Conservation (phyloP, 2,329 filamentous ascomycete species). For the Verticillium dahliae region DNA sequence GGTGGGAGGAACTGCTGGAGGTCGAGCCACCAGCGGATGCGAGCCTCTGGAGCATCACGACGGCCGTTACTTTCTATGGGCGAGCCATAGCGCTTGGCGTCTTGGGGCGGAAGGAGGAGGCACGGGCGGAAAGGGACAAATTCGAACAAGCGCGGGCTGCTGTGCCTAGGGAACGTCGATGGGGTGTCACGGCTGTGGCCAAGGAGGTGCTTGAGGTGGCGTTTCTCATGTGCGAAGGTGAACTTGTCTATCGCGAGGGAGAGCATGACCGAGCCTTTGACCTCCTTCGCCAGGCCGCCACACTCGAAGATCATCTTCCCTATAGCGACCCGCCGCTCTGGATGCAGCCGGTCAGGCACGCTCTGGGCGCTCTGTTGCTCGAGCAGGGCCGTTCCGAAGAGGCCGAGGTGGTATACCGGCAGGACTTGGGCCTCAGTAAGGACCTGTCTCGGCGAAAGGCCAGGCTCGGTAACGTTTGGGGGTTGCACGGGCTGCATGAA, state of each 20-base stretch:
- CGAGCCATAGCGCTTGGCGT: conserved; percentile 62
- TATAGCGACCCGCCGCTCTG: conserved; percentile 75
- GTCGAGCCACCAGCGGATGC: conserved; percentile 50
- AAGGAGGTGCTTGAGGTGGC: conserved; percentile 66
- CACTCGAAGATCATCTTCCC: conserved; percentile 54
- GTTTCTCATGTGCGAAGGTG: conserved; percentile 23
- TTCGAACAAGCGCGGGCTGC: conserved; percentile 10
- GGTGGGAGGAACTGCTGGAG: conserved; percentile 59
- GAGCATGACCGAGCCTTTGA: conserved; percentile 53
- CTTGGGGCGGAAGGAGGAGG: conserved; percentile 22
- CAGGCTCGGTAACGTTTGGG: conserved; percentile 68
- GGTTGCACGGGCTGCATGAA: conserved; percentile 66
- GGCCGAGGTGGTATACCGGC: conserved; percentile 50
- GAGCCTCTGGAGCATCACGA: conserved; percentile 61
- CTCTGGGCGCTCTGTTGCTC: conserved; percentile 61
- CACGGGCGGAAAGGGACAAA: too few species aligned
- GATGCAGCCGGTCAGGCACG: conserved; percentile 71
- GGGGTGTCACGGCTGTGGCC: conserved; percentile 57
- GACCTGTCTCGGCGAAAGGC: neutral
- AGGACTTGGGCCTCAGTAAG: conserved; percentile 47
- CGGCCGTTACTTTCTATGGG: conserved; percentile 62
- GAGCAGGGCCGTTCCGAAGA: conserved; percentile 57
- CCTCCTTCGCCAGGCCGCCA: conserved; percentile 50
- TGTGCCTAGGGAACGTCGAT: conserved; percentile 43
- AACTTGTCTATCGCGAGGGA: conserved; percentile 52